These are phyloP conservation scores for Saprolegnia diclina DNA, from an alignment of 352 stramenopile genomes.

Conservation along the genomic window DNA sequence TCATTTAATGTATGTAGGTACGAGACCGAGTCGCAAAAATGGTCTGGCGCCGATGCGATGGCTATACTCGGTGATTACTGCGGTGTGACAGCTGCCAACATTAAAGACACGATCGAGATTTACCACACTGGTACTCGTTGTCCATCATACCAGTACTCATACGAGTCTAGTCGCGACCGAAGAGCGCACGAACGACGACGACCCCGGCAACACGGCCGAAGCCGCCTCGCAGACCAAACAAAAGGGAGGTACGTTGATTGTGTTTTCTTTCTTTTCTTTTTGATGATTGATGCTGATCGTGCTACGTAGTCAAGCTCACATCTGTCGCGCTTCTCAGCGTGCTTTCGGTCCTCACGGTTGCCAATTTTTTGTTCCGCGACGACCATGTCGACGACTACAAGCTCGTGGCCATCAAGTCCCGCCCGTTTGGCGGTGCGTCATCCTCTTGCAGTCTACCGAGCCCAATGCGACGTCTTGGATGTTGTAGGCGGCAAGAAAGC, in stretches of 20 bases:
- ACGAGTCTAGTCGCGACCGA: slow-evolving; percentile 14
- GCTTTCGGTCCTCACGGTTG: slow-evolving; percentile 55
- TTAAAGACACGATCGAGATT: neutral
- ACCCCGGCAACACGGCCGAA: neutral
- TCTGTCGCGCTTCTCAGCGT: slow-evolving; percentile 53
- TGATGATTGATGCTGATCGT: too few species aligned
- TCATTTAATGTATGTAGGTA: slow-evolving; percentile 13
- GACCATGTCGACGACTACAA: slow-evolving; percentile 73
- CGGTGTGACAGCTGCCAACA: neutral
- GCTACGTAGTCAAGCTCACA: slow-evolving; percentile 32
- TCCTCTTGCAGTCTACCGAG: too few species aligned
- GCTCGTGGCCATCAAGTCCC: slow-evolving; percentile 47
- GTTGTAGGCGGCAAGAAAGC: neutral
- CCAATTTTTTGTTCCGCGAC: slow-evolving; percentile 78
- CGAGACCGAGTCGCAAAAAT: slow-evolving; percentile 9
- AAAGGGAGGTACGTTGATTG: slow-evolving; percentile 28
- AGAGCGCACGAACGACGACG: slow-evolving; percentile 14
- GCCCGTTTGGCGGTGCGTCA: slow-evolving; percentile 9
- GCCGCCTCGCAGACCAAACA: neutral
- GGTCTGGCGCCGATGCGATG: slow-evolving; percentile 3
- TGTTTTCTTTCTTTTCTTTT: neutral
- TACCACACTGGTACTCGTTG: slow-evolving; percentile 16
- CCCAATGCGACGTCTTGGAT: slow-evolving; percentile 12
- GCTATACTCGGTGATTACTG: slow-evolving; percentile 9
- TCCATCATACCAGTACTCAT: neutral